These are phyloP conservation scores for Tolypocladium album DNA, from an alignment of 2,329 filamentous ascomycete genomes.

Conservation along the genomic window DNA sequence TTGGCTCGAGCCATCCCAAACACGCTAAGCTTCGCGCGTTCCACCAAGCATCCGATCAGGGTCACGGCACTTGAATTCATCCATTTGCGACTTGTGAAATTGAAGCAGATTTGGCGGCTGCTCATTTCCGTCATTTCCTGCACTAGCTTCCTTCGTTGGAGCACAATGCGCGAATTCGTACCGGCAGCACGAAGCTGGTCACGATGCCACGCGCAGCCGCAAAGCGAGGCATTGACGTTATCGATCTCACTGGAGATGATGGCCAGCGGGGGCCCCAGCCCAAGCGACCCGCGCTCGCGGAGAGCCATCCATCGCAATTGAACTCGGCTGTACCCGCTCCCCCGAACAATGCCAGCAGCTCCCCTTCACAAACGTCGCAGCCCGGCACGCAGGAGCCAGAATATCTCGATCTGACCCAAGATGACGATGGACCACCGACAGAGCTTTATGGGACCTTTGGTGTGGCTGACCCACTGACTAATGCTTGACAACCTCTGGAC, in stretches of 20 bases:
- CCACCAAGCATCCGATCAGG: not conserved
- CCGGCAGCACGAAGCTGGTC: not conserved
- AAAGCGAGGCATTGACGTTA: constrained; percentile 26
- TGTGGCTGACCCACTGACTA: constrained; percentile 11
- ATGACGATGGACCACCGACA: constrained; percentile 24
- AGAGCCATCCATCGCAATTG: constrained; percentile 1
- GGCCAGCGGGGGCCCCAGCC: constrained; percentile 11
- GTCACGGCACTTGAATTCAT: not conserved
- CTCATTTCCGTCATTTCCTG: not conserved
- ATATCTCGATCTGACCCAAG: constrained; percentile 31
- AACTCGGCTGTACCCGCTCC: not conserved
- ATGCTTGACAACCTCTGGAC: not conserved
- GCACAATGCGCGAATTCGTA: not conserved
- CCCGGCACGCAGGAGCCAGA: constrained; percentile 22
- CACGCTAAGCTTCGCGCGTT: not conserved
- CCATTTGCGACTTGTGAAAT: not conserved
- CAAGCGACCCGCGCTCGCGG: constrained; percentile 15
- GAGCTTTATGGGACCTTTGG: constrained; percentile 39
- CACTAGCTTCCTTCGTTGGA: not conserved
- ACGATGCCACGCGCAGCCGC: constrained; percentile 5
- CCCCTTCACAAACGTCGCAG: constrained; percentile 5
- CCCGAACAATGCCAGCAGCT: not conserved
- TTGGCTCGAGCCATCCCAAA: not conserved
- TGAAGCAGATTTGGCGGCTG: not conserved
- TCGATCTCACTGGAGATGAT: constrained; percentile 30